Percentiles rank a stretch among this genome's conserved stretches.
phyloP scores from a whole-genome alignment of 2,329 filamentous ascomycete species.

The Graphiopsis chlorocephala region DNA sequence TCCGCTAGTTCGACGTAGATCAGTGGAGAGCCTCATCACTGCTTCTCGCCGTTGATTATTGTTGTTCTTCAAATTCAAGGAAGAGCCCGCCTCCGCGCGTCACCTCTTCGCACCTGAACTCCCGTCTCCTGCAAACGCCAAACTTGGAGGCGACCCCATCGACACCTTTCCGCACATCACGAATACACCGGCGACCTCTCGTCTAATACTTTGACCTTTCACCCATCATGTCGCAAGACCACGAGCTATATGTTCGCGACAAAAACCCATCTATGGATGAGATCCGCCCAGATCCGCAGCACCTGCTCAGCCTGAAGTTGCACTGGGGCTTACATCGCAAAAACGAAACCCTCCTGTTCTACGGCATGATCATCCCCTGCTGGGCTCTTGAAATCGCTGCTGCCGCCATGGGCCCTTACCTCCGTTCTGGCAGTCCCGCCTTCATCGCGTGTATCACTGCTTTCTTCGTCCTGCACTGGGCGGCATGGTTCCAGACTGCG shows the following conservation, averaged over 20 bases:
- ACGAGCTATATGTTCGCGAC: slow-evolving; percentile 9
- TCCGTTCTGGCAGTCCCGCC: slow-evolving; percentile 20
- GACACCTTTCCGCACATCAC: background rate
- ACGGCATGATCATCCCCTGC: slow-evolving; percentile 28
- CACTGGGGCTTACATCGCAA: slow-evolving; percentile 31
- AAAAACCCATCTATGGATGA: slow-evolving; percentile 15
- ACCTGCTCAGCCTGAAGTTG: slow-evolving; percentile 20
- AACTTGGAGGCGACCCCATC: background rate
- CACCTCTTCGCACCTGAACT: background rate
- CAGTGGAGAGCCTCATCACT: background rate
- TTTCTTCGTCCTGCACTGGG: slow-evolving; percentile 32
- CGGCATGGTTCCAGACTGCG: slow-evolving; percentile 35
- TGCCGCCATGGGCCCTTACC: slow-evolving; percentile 25
- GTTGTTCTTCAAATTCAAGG: slow-evolving; percentile 1
- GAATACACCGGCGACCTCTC: background rate
- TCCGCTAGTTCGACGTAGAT: slow-evolving; percentile 1
- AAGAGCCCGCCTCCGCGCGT: slow-evolving; percentile 2
- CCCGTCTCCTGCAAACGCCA: background rate
- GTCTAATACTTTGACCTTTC: background rate
- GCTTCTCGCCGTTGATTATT: background rate
- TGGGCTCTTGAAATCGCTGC: slow-evolving; percentile 31
- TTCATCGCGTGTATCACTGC: slow-evolving; percentile 28
- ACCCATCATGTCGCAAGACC: slow-evolving; percentile 8
- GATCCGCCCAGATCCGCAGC: slow-evolving; percentile 16
- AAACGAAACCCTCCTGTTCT: slow-evolving; percentile 31